Conservation (phyloP, 106 monocot species). For the Apostasia ramifera region DNA sequence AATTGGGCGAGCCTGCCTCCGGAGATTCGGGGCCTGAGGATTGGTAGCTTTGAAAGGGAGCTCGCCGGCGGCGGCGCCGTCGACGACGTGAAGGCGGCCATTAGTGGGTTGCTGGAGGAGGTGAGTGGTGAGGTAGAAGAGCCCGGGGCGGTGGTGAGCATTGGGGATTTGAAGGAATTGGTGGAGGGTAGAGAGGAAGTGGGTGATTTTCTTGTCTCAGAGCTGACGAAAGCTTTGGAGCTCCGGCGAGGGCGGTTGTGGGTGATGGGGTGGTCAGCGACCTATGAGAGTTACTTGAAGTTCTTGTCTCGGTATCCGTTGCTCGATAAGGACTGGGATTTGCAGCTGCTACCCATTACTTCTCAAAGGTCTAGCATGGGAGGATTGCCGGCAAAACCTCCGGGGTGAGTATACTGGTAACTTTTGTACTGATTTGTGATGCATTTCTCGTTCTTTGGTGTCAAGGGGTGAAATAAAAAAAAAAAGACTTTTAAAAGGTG, state of each 20-base stretch:
- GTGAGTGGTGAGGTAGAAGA: conserved; percentile 3
- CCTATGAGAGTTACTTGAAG: conserved; percentile 56
- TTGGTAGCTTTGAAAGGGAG: conserved; percentile 22
- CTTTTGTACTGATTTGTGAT: too few relatives aligned
- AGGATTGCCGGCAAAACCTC: conserved; percentile 10
- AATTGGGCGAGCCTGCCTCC: conserved; percentile 19
- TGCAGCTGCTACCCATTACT: conserved; percentile 34
- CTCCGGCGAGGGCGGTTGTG: conserved; percentile 24
- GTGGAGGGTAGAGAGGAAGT: conserved; percentile 26
- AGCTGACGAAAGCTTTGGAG: conserved; percentile 47
- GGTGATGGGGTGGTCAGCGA: conserved; percentile 65
- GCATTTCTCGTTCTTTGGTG: too few relatives aligned
- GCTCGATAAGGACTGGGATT: conserved; percentile 28
- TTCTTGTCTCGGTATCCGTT: conserved; percentile 26
- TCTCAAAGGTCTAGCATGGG: conserved; percentile 4
- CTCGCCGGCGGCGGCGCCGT: background rate
- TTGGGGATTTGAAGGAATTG: conserved; percentile 61
- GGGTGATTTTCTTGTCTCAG: conserved; percentile 25
- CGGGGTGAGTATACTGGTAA: conserved; percentile 9
- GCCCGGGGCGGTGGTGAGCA: conserved; percentile 29
- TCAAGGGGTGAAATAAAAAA: too few relatives aligned
- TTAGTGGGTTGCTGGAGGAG: conserved; percentile 14
- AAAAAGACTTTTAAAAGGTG: too few relatives aligned
- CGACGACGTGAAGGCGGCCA: background rate
- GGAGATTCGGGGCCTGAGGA: conserved; percentile 25